Percentiles rank a stretch among this genome's conserved stretches.
Evolutionary conservation across 257 asterid genomes (phyloP).

Genomic region (Solanum gandarillasii): DNA sequence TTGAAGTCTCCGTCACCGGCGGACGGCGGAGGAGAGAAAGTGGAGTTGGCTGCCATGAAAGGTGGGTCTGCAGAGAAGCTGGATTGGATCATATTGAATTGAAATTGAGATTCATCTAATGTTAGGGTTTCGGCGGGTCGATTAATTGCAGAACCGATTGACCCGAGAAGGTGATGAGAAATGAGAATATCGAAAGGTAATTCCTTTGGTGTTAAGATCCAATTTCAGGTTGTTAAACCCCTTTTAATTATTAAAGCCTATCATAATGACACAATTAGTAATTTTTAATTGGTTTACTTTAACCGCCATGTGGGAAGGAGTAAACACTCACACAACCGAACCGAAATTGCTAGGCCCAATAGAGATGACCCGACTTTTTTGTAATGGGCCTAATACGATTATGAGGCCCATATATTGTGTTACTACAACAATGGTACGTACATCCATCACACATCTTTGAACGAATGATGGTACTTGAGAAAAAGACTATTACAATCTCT

Average conservation of each 20-base stretch:
- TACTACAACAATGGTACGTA: not conserved
- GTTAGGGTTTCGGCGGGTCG: constrained; percentile 4
- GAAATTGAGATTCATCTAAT: constrained; percentile 1
- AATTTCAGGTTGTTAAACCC: not conserved
- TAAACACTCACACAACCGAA: not conserved
- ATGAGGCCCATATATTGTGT: not conserved
- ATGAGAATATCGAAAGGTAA: not conserved
- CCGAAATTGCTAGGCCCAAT: not conserved
- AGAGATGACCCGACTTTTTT: not conserved
- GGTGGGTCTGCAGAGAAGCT: constrained; percentile 24
- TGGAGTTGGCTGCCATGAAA: constrained; percentile 2
- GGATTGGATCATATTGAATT: constrained; percentile 2
- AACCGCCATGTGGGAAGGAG: not conserved
- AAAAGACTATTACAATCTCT: not conserved
- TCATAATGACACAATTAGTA: not conserved
- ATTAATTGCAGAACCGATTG: not conserved
- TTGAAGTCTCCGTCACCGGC: constrained; percentile 31
- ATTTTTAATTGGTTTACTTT: no score
- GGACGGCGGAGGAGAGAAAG: constrained; percentile 45
- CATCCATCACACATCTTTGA: not conserved
- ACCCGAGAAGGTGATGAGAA: not conserved
- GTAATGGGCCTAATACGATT: not conserved
- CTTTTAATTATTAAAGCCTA: not conserved
- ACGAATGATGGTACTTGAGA: not conserved
- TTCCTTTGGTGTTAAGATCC: not conserved